Evolutionary conservation across 2,329 filamentous ascomycete genomes (phyloP), one percentile per base, ranked within the genome.

Genomic region (Fusarium circinatum): DNA sequence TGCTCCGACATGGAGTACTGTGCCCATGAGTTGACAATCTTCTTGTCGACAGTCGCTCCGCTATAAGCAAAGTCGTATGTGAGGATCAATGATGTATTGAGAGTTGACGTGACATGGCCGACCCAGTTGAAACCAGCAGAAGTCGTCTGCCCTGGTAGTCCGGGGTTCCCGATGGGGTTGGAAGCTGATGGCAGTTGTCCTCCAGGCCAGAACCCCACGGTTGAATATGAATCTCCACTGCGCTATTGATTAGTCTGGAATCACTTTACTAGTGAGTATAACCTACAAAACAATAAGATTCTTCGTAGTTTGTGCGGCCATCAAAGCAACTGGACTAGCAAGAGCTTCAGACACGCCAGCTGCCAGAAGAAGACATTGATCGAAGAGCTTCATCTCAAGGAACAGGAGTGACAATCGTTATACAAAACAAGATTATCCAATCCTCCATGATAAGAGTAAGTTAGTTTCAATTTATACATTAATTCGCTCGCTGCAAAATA

Each of bases 61-160:
- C 71, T 70, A 1, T 72, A 70, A 14, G 74, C 71, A 64, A 76
- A 76, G 58, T 76, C 74, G 20, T 76, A 74, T 11, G 74, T 64
- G n/a, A 74, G 36, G 3, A 76, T 58, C 7, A 68, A 26, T 0
- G 74, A 75, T 0, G 65, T 72, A 17, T 76, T 76, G 2, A 74
- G 52, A 12, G 66, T 63, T 13, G 68, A 62, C 2, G 71, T 73
- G 11, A 67, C 60, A 30, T 76, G 63, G 30, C 74, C 74, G 4
- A 75, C 74, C 74, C 74, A 76, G 26, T 76, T 76, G 1, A 76
- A 48, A 11, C 74, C 73, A 24, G 61, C 71, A 24, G 62, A 66
- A 6, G 74, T 76, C 20, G 74, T 76, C 32, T 74, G 74, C 3
- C 74, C 74, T 11, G 70, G 70, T 5, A 73, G 24, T 2, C 51